Base-by-base conservation (phyloP, 176 grass and related monocot species). In the Cenchrus fungigraminus region DNA sequence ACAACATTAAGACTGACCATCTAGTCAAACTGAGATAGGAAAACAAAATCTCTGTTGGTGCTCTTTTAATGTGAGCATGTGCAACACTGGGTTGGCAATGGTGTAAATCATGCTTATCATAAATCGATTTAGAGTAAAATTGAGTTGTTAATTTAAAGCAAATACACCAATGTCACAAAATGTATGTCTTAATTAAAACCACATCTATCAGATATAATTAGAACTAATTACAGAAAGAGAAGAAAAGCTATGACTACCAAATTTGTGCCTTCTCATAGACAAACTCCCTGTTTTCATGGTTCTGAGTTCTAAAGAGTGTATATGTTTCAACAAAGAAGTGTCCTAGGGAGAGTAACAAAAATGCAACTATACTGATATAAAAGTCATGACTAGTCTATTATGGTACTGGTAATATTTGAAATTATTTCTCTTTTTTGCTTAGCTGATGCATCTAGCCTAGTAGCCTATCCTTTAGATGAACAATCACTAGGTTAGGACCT, bases 1-100 rank as follows among this genome's bases (percentile, higher is more conserved):
- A 66, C 12, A 59, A 51, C 17, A 68, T 75, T 63, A 87, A 53
- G 28, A 49, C 34, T 22, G 42, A 66, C 50, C 65, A 81, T 56
- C 65, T 40, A 55, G 20, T 10, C 10, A 85, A 66, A 63, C 4
- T 59, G 40, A 69, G 16, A 85, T 59, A 46, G 45, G 57, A 61
- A 60, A 79, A 50, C 0, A 43, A 80, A 40, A 68, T 85, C 25
- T 50, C 22, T 51, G 16, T 6, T 7, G n/a, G 52, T 52, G 44
- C 3, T 29, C 42, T 71, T 86, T 73, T 50, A 71, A 50, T 14
- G 19, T 78, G 40, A 58, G 3, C 6, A 31, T 76, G 29, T 3
- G 67, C 34, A 12, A 43, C 49, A 79, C 10, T 78, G 42, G 13
- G 14, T 40, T 34, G 13, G 11, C 4, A 14, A 31, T 19, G 9